Conservation (phyloP, 306 rosid genomes). For the Chamaecrista fasciculata region DNA sequence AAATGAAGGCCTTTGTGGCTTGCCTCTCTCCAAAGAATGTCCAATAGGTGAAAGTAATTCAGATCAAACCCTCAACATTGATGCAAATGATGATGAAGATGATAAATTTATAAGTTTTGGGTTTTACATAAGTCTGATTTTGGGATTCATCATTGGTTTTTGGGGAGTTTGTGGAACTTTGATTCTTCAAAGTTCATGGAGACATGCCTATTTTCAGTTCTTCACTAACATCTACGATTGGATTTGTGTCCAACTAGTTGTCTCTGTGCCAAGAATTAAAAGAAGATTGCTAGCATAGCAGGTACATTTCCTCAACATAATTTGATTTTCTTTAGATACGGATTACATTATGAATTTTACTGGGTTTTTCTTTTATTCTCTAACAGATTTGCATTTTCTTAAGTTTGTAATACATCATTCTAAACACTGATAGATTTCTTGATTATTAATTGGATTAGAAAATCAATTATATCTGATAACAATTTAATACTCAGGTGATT, state of each 20-base stretch:
- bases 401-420: no score
- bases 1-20: constrained; percentile 35
- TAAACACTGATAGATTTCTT: no score
- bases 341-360: no score
- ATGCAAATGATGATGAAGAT: not conserved
- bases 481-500: no score
- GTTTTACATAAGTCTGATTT: not conserved
- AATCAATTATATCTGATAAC: no score
- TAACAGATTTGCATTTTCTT: no score
- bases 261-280: not conserved
- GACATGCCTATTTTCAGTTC: constrained; percentile 31
- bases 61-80: not conserved
- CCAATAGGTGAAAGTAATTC: not conserved
- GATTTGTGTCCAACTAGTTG: not conserved
- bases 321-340: no score
- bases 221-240: constrained; percentile 18
- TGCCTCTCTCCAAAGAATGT: constrained; percentile 15
- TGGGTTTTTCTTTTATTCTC: no score
- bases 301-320: no score
- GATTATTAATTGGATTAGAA: no score
- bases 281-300: no score
- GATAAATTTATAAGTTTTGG: constrained; percentile 14
- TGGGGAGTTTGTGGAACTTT: constrained; percentile 36
- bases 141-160: constrained; percentile 34
- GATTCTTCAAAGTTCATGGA: constrained; percentile 13